Base-by-base conservation (phyloP, 129 eudicot genomes). In the Centaurea solstitialis region DNA sequence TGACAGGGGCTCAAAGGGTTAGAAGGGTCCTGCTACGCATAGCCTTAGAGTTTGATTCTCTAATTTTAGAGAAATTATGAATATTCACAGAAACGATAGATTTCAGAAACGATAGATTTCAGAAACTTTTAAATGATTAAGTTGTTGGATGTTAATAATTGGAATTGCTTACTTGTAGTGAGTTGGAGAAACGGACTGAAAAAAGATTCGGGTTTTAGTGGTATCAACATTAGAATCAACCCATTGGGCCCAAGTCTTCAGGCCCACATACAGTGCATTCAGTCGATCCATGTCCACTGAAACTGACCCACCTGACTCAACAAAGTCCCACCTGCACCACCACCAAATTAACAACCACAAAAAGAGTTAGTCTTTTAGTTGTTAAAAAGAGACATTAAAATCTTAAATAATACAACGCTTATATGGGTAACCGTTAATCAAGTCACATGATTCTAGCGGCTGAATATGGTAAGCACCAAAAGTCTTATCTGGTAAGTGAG, bases 181-280 rank as follows among this genome's bases (percentile, higher is more conserved):
- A 9, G 99, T 89, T 21, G 99, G 99, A 61, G 99, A 92, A 79
- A 95, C 75, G 64, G 97, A 85, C 80, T 90, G 98, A 68, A 95
- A 92, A 84, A 95, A 92, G 22, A 95, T 81, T 71, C 87, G 78
- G 79, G 93, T 90, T 61, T 72, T 79, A 4, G 76, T 88, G 4
- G 74, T 35, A 84, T 88, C 90, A 41, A 91, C 72, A 70, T 91
- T 90, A 39, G 87, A 33, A 41, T 92, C 99, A 10, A 87, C 90
- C 99, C 99, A 95, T 82, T 70, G 91, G 53, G 97, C 97, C 99
- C 99, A 95, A 37, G 99, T 95, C 67, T 87, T 85, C 7, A 95
- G 89, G 71, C 92, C 99, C 77, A 82, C 87, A 17, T 92, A 83
- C 33, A 95, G 18, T 15, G 94, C 99, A 75, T 72, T 84, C 79